Conservation (phyloP, 2,329 filamentous ascomycete genomes). For the Cytospora schulzeri region DNA sequence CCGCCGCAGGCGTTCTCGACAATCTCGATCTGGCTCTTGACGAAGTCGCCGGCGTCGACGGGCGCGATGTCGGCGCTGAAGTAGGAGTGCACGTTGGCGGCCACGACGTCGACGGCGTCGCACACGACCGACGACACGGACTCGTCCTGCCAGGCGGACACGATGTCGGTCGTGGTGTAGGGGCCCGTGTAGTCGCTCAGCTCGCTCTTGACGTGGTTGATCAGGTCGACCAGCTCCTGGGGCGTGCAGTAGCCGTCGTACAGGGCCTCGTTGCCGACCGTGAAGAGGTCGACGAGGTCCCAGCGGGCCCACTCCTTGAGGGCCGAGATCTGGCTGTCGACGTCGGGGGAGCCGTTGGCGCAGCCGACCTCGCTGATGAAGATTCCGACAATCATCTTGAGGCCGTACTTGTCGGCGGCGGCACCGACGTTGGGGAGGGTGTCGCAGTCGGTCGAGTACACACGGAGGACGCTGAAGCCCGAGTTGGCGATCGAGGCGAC, state of each 20-base stretch:
- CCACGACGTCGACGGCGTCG: slow-evolving; percentile 73
- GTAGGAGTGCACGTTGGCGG: slow-evolving; percentile 90
- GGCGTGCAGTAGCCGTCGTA: slow-evolving; percentile 72
- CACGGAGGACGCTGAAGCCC: slow-evolving; percentile 72
- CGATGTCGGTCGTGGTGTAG: slow-evolving; percentile 84
- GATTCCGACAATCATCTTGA: slow-evolving; percentile 85
- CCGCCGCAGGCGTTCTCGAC: slow-evolving; percentile 70
- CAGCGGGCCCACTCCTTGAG: slow-evolving; percentile 75
- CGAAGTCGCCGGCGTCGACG: slow-evolving; percentile 72
- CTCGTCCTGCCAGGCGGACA: slow-evolving; percentile 72
- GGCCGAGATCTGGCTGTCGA: slow-evolving; percentile 72
- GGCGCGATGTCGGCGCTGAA: slow-evolving; percentile 76
- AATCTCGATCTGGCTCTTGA: slow-evolving; percentile 70
- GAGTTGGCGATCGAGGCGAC: slow-evolving; percentile 62
- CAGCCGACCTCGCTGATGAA: slow-evolving; percentile 72
- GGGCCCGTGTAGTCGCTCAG: slow-evolving; percentile 72
- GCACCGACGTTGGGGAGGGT: slow-evolving; percentile 74
- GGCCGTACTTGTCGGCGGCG: slow-evolving; percentile 65
- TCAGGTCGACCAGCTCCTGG: slow-evolving; percentile 67
- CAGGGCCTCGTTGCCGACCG: slow-evolving; percentile 89
- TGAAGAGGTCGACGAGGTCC: slow-evolving; percentile 75
- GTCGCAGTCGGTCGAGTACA: slow-evolving; percentile 92
- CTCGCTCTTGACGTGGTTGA: slow-evolving; percentile 64
- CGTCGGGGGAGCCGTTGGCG: slow-evolving; percentile 58
- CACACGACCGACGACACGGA: slow-evolving; percentile 66